Percentiles rank a stretch among this genome's conserved stretches.
Evolutionary conservation across 257 asterid genomes (phyloP).

Genomic region (Jaltomata sinuosa): DNA sequence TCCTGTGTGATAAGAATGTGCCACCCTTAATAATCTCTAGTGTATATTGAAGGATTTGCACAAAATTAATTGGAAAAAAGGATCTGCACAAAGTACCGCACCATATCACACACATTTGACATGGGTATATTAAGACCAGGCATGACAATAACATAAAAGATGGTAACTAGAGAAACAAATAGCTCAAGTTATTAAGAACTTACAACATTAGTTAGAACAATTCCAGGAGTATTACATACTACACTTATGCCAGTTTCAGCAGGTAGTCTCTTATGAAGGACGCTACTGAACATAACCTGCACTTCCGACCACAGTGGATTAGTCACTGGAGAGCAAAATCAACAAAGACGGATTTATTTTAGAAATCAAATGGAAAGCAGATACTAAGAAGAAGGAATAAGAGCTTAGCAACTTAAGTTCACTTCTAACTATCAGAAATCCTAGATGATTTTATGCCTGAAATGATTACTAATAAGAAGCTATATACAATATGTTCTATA

Average conservation of each 20-base stretch:
- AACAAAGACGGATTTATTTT: neutral
- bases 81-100: neutral
- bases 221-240: slow-evolving; percentile 85
- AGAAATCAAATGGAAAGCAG: neutral
- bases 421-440: neutral
- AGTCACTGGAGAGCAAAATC: neutral
- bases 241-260: slow-evolving; percentile 82
- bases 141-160: neutral
- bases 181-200: slow-evolving; percentile 18
- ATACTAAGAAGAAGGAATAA: neutral
- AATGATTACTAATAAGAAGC: neutral
- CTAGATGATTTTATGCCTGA: neutral
- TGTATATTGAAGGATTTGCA: neutral
- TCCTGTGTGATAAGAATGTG: too few relatives aligned
- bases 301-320: slow-evolving; percentile 11
- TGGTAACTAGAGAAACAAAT: neutral
- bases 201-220: slow-evolving; percentile 96
- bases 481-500: neutral
- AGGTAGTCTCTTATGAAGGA: slow-evolving; percentile 83
- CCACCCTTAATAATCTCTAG: neutral
- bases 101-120: neutral
- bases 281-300: slow-evolving; percentile 94
- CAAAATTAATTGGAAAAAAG: neutral
- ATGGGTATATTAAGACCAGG: neutral
- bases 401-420: neutral